These are phyloP conservation scores for Endotrypanum monterogeii DNA, from an alignment of 208 protist genomes.

Conservation along the genomic window DNA sequence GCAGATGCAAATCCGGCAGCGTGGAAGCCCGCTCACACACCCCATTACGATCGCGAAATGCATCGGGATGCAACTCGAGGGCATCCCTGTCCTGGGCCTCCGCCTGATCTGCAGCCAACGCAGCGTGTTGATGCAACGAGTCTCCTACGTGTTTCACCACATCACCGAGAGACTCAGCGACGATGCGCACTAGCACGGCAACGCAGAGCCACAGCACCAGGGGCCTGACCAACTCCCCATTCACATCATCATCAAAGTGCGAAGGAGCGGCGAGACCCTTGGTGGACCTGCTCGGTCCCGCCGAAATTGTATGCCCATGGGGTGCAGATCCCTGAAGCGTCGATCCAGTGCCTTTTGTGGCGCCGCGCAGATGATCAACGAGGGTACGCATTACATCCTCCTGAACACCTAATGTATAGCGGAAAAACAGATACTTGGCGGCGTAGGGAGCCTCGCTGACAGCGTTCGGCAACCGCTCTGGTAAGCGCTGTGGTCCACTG, in stretches of 20 bases:
- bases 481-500: slow-evolving; percentile 43
- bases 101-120: slow-evolving; percentile 56
- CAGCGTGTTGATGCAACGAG: slow-evolving; percentile 64
- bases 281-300: neutral
- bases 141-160: slow-evolving; percentile 67
- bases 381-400: slow-evolving; percentile 38
- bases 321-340: neutral
- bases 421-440: slow-evolving; percentile 82
- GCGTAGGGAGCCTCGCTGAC: slow-evolving; percentile 65
- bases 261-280: neutral
- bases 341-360: neutral
- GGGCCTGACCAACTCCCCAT: slow-evolving; percentile 39
- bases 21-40: neutral
- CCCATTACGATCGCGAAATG: neutral
- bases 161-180: slow-evolving; percentile 76
- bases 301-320: slow-evolving; percentile 8
- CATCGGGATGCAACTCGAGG: neutral
- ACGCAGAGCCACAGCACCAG: slow-evolving; percentile 73
- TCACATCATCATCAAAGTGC: slow-evolving; percentile 23
- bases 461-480: slow-evolving; percentile 67
- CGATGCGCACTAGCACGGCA: slow-evolving; percentile 69
- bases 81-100: slow-evolving; percentile 9
- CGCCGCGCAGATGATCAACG: slow-evolving; percentile 31
- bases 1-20: slow-evolving; percentile 4
- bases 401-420: slow-evolving; percentile 65